These are phyloP conservation scores for Setomelanomma holmii DNA, from an alignment of 2,329 filamentous ascomycete genomes.

Conservation along the genomic window DNA sequence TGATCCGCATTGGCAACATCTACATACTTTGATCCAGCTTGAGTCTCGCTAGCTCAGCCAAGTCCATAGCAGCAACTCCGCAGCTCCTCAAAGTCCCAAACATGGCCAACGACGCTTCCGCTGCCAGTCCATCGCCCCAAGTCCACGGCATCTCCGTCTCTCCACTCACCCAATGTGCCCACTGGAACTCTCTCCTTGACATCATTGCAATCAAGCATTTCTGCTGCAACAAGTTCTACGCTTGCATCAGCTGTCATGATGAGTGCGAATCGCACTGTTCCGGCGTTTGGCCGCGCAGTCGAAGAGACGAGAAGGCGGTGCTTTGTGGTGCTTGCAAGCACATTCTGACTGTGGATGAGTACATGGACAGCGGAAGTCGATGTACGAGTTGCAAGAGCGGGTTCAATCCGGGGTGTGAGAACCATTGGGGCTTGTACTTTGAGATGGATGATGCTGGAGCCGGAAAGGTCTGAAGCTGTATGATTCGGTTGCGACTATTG, in stretches of 20 bases:
- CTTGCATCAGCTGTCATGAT: slow-evolving; percentile 46
- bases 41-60: slow-evolving; percentile 36
- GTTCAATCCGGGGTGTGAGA: slow-evolving; percentile 47
- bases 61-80: no score
- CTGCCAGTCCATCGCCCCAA: slow-evolving; percentile 4
- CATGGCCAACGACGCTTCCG: slow-evolving; percentile 6
- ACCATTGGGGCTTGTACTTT: slow-evolving; percentile 46
- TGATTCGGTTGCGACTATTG: no score
- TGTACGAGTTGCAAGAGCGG: slow-evolving; percentile 34
- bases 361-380: slow-evolving; percentile 36
- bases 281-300: slow-evolving; percentile 26
- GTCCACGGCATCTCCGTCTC: slow-evolving; percentile 39
- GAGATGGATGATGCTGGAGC: no score
- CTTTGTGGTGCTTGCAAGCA: slow-evolving; percentile 42
- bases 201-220: slow-evolving; percentile 48
- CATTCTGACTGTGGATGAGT: slow-evolving; percentile 36
- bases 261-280: slow-evolving; percentile 33
- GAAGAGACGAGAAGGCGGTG: slow-evolving; percentile 31
- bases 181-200: slow-evolving; percentile 43
- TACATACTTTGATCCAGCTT: no score
- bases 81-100: slow-evolving; percentile 4
- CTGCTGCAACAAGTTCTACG: slow-evolving; percentile 48
- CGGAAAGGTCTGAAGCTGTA: no score
- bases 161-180: slow-evolving; percentile 40
- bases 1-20: no score